Evolutionary conservation across 2,329 filamentous ascomycete genomes (phyloP).

Genomic region (Sporothrix mexicana): DNA sequence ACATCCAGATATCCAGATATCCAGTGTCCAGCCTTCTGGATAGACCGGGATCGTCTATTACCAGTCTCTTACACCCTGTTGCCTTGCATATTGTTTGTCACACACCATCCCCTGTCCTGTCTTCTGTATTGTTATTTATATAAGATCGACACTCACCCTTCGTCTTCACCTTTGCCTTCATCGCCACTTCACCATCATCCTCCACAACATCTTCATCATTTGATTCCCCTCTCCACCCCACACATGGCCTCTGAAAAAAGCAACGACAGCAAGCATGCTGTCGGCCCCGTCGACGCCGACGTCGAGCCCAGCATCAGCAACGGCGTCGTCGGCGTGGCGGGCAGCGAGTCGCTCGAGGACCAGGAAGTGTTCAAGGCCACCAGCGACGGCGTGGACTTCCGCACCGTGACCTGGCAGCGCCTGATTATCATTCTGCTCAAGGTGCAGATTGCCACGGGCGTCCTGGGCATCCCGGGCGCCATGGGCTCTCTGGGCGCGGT

Average conservation of each 20-base stretch:
- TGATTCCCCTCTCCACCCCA: neutral
- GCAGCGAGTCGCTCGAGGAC: constrained; percentile 7
- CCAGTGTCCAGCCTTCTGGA: too few species aligned
- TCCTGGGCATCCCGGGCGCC: constrained; percentile 65
- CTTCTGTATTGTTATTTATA: neutral
- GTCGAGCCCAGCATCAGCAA: constrained; percentile 23
- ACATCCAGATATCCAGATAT: too few species aligned
- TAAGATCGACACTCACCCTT: neutral
- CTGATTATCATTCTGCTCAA: constrained; percentile 57
- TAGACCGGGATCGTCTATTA: too few species aligned
- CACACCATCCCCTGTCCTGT: constrained; percentile 4
- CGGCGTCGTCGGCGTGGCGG: constrained; percentile 17
- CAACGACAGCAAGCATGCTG: constrained; percentile 26
- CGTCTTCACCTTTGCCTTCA: neutral
- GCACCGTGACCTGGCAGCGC: constrained; percentile 55
- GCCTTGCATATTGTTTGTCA: neutral
- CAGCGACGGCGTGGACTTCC: constrained; percentile 50
- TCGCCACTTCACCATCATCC: neutral
- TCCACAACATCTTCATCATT: neutral
- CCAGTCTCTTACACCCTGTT: too few species aligned
- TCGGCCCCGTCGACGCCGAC: constrained; percentile 16
- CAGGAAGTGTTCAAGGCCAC: constrained; percentile 54
- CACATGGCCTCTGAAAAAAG: constrained; percentile 29
- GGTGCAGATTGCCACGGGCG: constrained; percentile 59
- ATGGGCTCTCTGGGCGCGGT: constrained; percentile 81